phyloP scores from a whole-genome alignment of 2,329 filamentous ascomycete genomes.

The Lecanosticta acicola region DNA sequence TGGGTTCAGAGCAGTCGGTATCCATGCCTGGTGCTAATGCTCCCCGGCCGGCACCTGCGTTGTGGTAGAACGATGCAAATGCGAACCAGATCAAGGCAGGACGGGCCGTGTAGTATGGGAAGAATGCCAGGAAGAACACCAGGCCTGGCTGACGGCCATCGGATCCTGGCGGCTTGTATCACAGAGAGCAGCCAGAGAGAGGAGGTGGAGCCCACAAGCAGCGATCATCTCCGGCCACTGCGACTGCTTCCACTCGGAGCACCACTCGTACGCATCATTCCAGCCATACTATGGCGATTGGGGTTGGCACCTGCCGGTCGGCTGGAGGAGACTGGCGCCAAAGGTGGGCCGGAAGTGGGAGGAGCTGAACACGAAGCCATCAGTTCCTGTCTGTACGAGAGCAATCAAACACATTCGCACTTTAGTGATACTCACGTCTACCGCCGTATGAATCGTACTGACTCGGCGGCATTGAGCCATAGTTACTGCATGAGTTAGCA shows the following conservation, averaged over 20 bases:
- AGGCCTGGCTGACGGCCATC: neutral
- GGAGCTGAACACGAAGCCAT: conserved; percentile 24
- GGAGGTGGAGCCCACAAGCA: neutral
- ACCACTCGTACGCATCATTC: conserved; percentile 4
- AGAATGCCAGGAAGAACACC: neutral
- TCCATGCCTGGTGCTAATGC: neutral
- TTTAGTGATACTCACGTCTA: conserved; percentile 33
- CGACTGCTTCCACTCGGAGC: conserved; percentile 3
- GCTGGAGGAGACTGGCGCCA: conserved; percentile 7
- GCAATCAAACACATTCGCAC: conserved; percentile 4
- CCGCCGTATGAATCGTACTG: conserved; percentile 28
- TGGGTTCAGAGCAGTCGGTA: neutral
- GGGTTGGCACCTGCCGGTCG: conserved; percentile 2
- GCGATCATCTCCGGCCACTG: conserved; percentile 4
- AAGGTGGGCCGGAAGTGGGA: conserved; percentile 13
- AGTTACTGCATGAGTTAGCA: conserved; percentile 28
- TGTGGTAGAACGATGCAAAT: neutral
- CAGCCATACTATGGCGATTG: conserved; percentile 19
- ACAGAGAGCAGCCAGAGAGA: neutral
- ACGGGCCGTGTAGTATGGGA: neutral
- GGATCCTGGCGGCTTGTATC: neutral
- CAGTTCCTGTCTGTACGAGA: conserved; percentile 18
- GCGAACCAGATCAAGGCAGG: neutral
- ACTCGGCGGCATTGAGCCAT: conserved; percentile 22
- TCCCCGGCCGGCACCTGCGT: neutral